Conservation (phyloP, 2,329 filamentous ascomycete genomes). For the Sporothrix phasma region DNA sequence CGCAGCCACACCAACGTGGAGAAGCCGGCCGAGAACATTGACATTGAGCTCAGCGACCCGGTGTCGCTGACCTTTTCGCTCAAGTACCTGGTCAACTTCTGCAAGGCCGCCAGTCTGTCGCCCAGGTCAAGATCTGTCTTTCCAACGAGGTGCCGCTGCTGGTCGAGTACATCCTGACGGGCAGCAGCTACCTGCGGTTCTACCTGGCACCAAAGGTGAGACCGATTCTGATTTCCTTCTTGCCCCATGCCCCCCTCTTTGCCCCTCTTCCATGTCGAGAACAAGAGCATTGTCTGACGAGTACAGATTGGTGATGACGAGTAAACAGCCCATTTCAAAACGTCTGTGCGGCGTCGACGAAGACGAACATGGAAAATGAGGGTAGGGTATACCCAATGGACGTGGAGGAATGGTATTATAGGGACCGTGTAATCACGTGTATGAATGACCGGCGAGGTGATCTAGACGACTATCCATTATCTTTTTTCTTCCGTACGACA, state of each 20-base stretch:
- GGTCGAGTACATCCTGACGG: constrained; percentile 77
- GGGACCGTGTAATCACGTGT: neutral
- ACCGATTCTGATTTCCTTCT: neutral
- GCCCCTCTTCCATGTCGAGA: neutral
- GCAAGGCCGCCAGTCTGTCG: constrained; percentile 87
- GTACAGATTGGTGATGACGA: constrained; percentile 32
- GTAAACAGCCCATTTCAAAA: constrained; percentile 19
- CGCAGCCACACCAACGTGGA: constrained; percentile 82
- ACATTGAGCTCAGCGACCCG: constrained; percentile 84
- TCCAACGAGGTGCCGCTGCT: constrained; percentile 93
- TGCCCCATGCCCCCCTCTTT: neutral
- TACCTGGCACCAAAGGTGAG: constrained; percentile 94
- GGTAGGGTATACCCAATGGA: neutral
- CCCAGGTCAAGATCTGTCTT: constrained; percentile 79
- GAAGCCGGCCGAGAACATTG: constrained; percentile 74
- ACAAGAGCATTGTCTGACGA: constrained; percentile 15
- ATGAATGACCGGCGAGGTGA: constrained; percentile 4
- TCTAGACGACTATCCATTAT: constrained; percentile 4
- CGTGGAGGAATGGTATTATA: neutral
- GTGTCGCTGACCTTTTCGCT: constrained; percentile 94
- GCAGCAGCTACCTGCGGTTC: constrained; percentile 86
- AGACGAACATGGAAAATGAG: constrained; percentile 17
- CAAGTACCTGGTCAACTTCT: constrained; percentile 99
- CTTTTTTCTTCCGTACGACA: neutral
- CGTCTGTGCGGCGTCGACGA: neutral